Evolutionary conservation across 176 grass and related monocot genomes (phyloP).

Genomic region (Carex littledalei): DNA sequence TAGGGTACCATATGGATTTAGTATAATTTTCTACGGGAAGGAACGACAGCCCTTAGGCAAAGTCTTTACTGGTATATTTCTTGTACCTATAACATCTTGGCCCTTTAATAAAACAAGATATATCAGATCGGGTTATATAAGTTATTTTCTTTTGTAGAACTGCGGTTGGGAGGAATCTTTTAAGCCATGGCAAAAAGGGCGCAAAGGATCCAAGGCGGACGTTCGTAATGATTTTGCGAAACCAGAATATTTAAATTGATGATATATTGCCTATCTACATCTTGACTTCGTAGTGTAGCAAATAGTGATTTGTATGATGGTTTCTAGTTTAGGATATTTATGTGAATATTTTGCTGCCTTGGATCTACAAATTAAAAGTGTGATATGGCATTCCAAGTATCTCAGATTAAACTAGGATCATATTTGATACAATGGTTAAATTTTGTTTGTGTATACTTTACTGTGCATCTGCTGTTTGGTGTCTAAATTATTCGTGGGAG

Average conservation of each 20-base stretch:
- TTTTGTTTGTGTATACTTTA: not conserved
- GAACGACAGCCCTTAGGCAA: not conserved
- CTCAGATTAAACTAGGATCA: not conserved
- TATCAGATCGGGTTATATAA: not conserved
- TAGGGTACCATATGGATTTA: constrained; percentile 10
- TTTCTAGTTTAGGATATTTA: not conserved
- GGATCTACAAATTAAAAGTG: not conserved
- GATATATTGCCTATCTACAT: not conserved
- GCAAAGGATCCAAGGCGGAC: no score
- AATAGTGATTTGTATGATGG: not conserved
- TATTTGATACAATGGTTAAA: not conserved
- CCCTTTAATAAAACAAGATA: not conserved
- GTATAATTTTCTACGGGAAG: not conserved
- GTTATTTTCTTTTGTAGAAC: constrained; percentile 37
- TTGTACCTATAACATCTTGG: not conserved
- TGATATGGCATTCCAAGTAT: not conserved
- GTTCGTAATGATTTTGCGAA: not conserved
- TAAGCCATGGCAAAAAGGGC: constrained; percentile 46
- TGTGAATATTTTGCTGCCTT: not conserved
- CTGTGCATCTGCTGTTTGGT: not conserved
- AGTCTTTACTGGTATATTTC: not conserved
- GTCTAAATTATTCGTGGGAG: not conserved
- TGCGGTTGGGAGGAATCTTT: constrained; percentile 41
- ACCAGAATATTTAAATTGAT: not conserved
- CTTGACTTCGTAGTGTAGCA: not conserved